Conservation (phyloP, 768 basidiomycete species). For the Tricholoma flavovirens region DNA sequence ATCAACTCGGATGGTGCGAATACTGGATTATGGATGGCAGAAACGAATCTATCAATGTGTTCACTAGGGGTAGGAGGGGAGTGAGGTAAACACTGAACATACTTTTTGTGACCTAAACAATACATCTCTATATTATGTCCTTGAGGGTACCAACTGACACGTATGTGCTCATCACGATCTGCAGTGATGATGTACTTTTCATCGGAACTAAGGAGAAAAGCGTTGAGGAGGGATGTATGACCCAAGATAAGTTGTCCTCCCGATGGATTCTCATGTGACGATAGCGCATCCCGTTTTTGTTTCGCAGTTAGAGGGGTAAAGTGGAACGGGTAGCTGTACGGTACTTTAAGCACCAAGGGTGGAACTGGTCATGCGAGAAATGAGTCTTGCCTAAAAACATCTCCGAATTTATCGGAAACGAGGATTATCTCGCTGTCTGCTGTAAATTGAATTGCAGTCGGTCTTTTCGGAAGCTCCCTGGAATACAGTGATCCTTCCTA, state of each 20-base stretch:
- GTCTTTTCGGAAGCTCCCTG: conserved; percentile 81
- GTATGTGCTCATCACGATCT: conserved; percentile 93
- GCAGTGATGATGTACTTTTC: conserved; percentile 79
- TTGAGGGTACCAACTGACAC: conserved; percentile 85
- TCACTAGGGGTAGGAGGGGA: neutral
- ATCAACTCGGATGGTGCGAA: conserved; percentile 47
- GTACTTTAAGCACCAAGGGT: neutral
- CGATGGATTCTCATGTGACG: conserved; percentile 67
- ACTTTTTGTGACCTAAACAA: conserved; percentile 84
- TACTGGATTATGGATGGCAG: conserved; percentile 66
- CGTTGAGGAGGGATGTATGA: conserved; percentile 82
- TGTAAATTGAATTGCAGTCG: conserved; percentile 65
- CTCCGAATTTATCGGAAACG: conserved; percentile 92
- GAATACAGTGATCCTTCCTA: neutral
- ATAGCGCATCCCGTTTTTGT: conserved; percentile 34
- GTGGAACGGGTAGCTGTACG: conserved; percentile 56
- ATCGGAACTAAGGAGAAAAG: conserved; percentile 61
- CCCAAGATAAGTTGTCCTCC: conserved; percentile 72
- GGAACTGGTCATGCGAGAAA: neutral
- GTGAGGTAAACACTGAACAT: conserved; percentile 17
- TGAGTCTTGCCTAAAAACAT: conserved; percentile 68
- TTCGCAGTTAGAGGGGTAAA: conserved; percentile 24
- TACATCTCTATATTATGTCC: conserved; percentile 84
- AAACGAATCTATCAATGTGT: conserved; percentile 63
- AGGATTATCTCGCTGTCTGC: conserved; percentile 59